phyloP scores from a whole-genome alignment of 192 early-diverging fungal genomes.

The Podila epigama region DNA sequence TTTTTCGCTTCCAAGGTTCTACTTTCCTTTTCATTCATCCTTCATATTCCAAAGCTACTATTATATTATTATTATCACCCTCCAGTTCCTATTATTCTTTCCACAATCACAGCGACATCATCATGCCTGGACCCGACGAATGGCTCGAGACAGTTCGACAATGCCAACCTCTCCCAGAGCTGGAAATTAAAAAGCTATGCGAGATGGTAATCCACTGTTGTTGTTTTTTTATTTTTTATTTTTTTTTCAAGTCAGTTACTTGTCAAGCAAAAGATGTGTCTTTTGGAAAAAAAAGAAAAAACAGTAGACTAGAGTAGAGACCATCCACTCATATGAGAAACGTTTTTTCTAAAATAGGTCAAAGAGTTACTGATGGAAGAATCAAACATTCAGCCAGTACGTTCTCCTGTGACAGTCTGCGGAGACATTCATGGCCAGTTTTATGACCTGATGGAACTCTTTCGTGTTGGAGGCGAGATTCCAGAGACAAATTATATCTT shows the following conservation, averaged over 20 bases:
- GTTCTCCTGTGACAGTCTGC: conserved; percentile 96
- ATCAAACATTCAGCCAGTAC: conserved; percentile 97
- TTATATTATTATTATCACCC: too few relatives aligned
- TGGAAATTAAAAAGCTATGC: conserved; percentile 97
- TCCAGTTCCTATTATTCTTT: not conserved
- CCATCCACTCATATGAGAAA: not conserved
- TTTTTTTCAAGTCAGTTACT: not conserved
- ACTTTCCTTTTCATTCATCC: not conserved
- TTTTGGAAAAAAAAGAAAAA: too few relatives aligned
- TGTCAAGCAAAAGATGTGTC: too few relatives aligned
- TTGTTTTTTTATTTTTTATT: not conserved
- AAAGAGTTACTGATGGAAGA: conserved; percentile 98
- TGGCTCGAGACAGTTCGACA: conserved; percentile 93
- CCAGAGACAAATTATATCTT: conserved; percentile 97
- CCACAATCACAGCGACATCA: conserved; percentile 11
- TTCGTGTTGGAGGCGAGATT: conserved; percentile 94
- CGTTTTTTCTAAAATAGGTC: conserved; percentile 61
- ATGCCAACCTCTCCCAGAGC: conserved; percentile 93
- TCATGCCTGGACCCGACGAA: conserved; percentile 87
- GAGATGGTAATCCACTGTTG: conserved; percentile 92
- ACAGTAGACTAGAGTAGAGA: too few relatives aligned
- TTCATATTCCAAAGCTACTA: not conserved
- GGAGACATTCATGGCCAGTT: conserved; percentile 99
- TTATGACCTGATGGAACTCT: conserved; percentile 94
- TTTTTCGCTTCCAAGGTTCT: not conserved